These are phyloP conservation scores for Ceriops zippeliana DNA, from an alignment of 345 rosid genomes.

Conservation along the genomic window DNA sequence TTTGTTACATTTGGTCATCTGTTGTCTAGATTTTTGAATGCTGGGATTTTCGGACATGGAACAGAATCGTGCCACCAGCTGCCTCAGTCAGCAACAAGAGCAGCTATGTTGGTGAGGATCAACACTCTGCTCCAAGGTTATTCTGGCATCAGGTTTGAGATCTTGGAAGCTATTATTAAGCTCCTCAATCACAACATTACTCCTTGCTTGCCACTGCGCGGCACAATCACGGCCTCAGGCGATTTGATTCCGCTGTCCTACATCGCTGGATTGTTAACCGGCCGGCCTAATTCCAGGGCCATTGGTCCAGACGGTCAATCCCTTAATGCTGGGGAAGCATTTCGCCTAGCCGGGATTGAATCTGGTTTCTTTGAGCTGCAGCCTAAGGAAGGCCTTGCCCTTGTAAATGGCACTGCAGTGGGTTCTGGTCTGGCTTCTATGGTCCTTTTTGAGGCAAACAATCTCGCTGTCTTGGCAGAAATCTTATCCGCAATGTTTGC, in stretches of 20 bases:
- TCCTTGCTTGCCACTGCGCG: constrained; percentile 23
- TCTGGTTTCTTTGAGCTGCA: constrained; percentile 25
- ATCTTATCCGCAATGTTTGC: constrained; percentile 22
- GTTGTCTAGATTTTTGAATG: constrained; percentile 26
- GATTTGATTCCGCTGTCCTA: constrained; percentile 27
- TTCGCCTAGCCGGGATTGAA: constrained; percentile 14
- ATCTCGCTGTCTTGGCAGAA: constrained; percentile 21
- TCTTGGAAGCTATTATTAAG: constrained; percentile 28
- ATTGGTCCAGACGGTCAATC: constrained; percentile 20
- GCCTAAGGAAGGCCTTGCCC: constrained; percentile 32
- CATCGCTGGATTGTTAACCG: constrained; percentile 24
- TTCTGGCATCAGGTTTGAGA: constrained; percentile 30
- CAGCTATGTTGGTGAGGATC: constrained; percentile 32
- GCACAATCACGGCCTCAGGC: constrained; percentile 28
- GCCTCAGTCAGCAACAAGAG: constrained; percentile 25
- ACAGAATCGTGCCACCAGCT: constrained; percentile 23
- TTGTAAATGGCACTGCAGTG: constrained; percentile 28
- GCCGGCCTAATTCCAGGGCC: constrained; percentile 27
- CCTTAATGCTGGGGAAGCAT: constrained; percentile 13
- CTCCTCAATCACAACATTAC: constrained; percentile 25
- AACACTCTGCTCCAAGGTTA: constrained; percentile 32
- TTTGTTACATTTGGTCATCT: not conserved
- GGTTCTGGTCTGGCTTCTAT: constrained; percentile 28
- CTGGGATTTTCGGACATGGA: constrained; percentile 27
- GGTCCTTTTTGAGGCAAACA: constrained; percentile 24